phyloP scores from a whole-genome alignment of 1,284 basidiomycete species.

The Trametes polyzona region DNA sequence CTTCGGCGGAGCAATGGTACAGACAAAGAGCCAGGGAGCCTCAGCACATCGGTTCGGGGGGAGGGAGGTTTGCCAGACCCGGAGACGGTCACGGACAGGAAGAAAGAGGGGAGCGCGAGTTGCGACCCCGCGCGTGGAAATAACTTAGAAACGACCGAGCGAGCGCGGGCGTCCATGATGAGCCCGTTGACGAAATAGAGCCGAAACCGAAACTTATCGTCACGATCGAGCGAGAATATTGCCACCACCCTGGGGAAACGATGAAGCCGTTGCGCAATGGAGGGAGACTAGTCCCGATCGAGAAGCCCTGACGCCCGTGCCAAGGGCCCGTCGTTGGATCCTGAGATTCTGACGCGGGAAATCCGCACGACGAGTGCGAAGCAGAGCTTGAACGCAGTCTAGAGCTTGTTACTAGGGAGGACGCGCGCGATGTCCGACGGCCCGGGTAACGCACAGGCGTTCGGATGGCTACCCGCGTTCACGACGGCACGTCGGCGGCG shows the following conservation, averaged over 20 bases:
- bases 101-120: constrained; percentile 26
- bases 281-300: constrained; percentile 27
- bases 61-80: constrained; percentile 30
- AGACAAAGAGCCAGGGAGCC: constrained; percentile 33
- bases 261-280: constrained; percentile 27
- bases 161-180: constrained; percentile 29
- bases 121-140: constrained; percentile 28
- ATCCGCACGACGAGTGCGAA: constrained; percentile 17
- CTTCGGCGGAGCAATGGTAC: constrained; percentile 35
- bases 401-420: constrained; percentile 30
- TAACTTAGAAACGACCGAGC: constrained; percentile 24
- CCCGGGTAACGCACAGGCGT: constrained; percentile 22
- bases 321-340: constrained; percentile 19
- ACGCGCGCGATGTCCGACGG: constrained; percentile 20
- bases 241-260: constrained; percentile 25
- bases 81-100: constrained; percentile 27
- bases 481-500: constrained; percentile 22
- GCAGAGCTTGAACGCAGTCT: constrained; percentile 22
- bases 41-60: constrained; percentile 35
- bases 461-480: constrained; percentile 26
- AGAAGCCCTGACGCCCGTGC: constrained; percentile 24
- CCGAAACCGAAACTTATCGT: constrained; percentile 33
- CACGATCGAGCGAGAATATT: constrained; percentile 29
- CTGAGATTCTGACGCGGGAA: constrained; percentile 27
- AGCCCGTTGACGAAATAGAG: constrained; percentile 27